Conservation (phyloP, 2,329 filamentous ascomycete species). For the Fusarium anguioides region DNA sequence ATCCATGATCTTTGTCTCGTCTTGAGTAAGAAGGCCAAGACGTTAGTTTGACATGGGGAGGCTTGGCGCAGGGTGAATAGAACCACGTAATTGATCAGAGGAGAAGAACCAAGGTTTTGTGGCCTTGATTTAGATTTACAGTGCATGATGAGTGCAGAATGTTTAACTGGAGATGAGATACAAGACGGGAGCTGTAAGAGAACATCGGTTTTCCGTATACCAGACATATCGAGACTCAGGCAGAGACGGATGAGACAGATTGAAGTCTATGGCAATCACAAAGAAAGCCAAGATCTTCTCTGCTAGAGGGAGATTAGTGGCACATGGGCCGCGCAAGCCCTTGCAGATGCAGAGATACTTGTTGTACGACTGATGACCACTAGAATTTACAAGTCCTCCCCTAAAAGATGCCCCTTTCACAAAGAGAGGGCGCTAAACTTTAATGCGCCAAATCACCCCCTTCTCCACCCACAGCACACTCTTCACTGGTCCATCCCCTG, state of each 20-base stretch:
- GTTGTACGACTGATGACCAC: rapidly evolving
- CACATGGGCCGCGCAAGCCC: conserved; percentile 32
- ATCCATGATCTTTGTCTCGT: background rate
- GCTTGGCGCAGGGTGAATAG: conserved; percentile 28
- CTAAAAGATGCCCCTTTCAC: background rate
- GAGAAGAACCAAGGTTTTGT: background rate
- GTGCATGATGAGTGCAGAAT: conserved; percentile 1
- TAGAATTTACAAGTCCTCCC: background rate
- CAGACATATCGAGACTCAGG: background rate
- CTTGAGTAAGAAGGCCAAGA: conserved; percentile 26
- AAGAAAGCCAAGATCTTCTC: conserved; percentile 19
- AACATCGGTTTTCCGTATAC: too few species aligned
- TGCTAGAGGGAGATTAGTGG: conserved; percentile 11
- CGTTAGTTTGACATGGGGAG: conserved; percentile 20
- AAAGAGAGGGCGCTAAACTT: conserved; percentile 38
- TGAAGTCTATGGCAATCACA: conserved; percentile 19
- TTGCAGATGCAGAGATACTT: background rate
- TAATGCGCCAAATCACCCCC: conserved; percentile 33
- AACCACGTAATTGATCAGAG: conserved; percentile 35
- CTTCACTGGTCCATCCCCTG: conserved; percentile 26
- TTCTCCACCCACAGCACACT: conserved; percentile 9
- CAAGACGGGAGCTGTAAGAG: background rate
- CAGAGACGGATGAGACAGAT: conserved; percentile 7
- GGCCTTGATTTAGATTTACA: background rate
- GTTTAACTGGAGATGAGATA: background rate